Percentiles rank a stretch among this genome's conserved stretches.
Evolutionary conservation across 208 protist species (phyloP).

Genomic region (Leishmania arabica): DNA sequence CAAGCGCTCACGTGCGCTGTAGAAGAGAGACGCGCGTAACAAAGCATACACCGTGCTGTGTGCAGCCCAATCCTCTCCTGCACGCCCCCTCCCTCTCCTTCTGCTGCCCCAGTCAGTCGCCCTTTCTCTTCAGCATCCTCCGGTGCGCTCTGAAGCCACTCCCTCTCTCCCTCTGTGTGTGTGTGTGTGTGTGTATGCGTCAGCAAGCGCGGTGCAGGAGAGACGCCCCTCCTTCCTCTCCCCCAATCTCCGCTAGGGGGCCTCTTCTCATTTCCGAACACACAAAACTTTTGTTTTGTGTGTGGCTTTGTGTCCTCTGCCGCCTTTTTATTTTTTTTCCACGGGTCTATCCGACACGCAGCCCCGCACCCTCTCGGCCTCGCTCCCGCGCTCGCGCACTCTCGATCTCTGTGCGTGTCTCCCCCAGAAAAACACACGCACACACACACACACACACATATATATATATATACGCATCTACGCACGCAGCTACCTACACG

Average conservation of each 20-base stretch:
- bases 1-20: neutral
- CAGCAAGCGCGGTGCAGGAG: no score
- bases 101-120: neutral
- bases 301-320: no score
- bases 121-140: neutral
- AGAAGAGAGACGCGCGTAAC: neutral
- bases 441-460: neutral
- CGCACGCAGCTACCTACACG: no score
- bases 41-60: neutral
- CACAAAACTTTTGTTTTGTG: no score
- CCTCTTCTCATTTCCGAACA: no score
- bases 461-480: neutral
- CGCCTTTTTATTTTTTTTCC: no score
- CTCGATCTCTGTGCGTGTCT: neutral
- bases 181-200: neutral
- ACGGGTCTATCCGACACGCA: no score
- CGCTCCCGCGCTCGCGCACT: no score
- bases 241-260: no score
- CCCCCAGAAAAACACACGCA: no score
- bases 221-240: no score
- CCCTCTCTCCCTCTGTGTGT: neutral
- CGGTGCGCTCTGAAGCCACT: neutral
- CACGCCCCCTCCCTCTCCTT: neutral
- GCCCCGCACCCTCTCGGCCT: no score
- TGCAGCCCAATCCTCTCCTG: neutral